These are phyloP conservation scores for Chaetoceros muelleri DNA, from an alignment of 108 stramenopile species.

Conservation along the genomic window DNA sequence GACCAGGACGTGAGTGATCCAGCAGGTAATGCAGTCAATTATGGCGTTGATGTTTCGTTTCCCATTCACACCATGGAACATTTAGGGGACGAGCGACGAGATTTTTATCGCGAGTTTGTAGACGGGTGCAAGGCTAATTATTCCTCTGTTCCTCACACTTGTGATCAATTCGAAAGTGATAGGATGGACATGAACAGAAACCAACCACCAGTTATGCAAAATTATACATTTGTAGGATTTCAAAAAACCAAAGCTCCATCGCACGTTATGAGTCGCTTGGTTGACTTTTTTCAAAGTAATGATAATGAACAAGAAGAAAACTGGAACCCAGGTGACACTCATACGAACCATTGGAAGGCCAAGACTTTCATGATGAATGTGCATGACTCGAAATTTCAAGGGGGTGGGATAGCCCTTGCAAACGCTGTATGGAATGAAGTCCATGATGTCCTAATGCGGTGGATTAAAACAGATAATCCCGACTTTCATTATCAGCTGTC, in stretches of 20 bases:
- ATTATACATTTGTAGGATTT: conserved; percentile 64
- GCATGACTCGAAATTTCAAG: conserved; percentile 22
- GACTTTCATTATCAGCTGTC: conserved; percentile 26
- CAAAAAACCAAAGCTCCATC: conserved; percentile 46
- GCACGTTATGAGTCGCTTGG: conserved; percentile 17
- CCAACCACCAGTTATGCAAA: conserved; percentile 48
- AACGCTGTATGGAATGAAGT: conserved; percentile 23
- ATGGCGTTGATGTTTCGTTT: conserved; percentile 27
- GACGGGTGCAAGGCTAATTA: conserved; percentile 23
- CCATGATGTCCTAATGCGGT: conserved; percentile 46
- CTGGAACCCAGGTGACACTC: conserved; percentile 65
- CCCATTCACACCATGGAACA: conserved; percentile 25
- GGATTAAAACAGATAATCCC: conserved; percentile 20
- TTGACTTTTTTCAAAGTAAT: conserved; percentile 35
- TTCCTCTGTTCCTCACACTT: conserved; percentile 12
- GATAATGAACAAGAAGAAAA: conserved; percentile 13
- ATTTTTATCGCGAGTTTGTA: conserved; percentile 25
- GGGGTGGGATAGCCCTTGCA: conserved; percentile 9
- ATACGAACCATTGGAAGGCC: conserved; percentile 72
- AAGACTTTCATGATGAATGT: conserved; percentile 39
- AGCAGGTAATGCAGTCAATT: not conserved
- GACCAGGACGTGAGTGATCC: not conserved
- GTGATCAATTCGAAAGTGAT: conserved; percentile 34
- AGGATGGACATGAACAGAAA: conserved; percentile 50
- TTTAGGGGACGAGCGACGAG: conserved; percentile 17